phyloP scores from a whole-genome alignment of 2,329 filamentous ascomycete genomes.

The Seiridium cupressi region DNA sequence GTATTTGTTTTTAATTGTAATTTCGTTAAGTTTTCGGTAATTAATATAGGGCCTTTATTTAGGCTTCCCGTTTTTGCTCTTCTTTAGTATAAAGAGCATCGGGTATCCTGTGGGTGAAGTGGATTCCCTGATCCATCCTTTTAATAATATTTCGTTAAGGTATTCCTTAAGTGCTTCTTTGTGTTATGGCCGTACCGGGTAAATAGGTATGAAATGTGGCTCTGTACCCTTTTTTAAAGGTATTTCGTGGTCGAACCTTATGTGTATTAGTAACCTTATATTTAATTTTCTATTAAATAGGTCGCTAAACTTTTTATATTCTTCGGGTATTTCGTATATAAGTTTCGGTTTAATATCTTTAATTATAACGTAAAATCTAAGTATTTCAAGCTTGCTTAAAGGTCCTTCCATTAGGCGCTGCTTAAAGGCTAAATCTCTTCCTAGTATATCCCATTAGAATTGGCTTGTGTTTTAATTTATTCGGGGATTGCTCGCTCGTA shows the following conservation, averaged over 20 bases:
- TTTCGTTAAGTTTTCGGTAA: slow-evolving; percentile 20
- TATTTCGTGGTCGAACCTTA: slow-evolving; percentile 3
- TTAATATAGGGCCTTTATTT: slow-evolving; percentile 19
- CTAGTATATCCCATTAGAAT: not conserved
- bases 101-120: not conserved
- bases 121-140: not conserved
- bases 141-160: not conserved
- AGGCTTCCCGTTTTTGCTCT: slow-evolving; percentile 4
- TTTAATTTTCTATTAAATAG: not conserved
- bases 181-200: not conserved
- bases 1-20: slow-evolving; percentile 22
- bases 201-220: slow-evolving; percentile 2
- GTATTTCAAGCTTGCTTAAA: not conserved
- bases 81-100: slow-evolving; percentile 18
- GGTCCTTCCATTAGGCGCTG: not conserved
- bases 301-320: not conserved
- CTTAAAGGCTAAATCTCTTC: not conserved
- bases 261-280: not conserved
- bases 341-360: not conserved
- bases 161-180: not conserved
- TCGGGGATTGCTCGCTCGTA: not conserved
- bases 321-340: not conserved
- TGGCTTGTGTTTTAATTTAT: not conserved
- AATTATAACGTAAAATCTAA: not conserved
- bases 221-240: slow-evolving; percentile 2